Percentiles rank a stretch among this genome's conserved stretches.
Evolutionary conservation across 805 yeast genomes (phyloP).

Genomic region (Hanseniaspora occidentalis): DNA sequence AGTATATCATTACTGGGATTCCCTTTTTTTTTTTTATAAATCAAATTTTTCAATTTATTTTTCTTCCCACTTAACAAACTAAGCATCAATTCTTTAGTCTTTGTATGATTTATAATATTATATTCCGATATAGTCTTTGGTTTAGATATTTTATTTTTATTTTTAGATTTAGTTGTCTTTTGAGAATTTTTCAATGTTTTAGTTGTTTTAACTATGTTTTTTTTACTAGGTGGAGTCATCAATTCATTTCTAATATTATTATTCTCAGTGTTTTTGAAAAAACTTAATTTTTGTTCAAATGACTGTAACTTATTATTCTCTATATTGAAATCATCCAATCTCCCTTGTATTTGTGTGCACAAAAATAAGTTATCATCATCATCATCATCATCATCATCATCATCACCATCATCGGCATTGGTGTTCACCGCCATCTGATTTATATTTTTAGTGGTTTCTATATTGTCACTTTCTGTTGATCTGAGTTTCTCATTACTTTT

Average conservation of each 20-base stretch:
- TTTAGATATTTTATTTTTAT: too few relatives aligned
- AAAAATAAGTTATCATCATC: conserved; percentile 12
- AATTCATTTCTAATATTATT: not conserved
- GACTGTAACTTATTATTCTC: conserved; percentile 6
- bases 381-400: not conserved
- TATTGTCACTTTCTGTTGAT: too few relatives aligned
- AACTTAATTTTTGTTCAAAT: not conserved
- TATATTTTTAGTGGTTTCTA: too few relatives aligned
- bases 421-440: too few relatives aligned
- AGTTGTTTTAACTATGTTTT: not conserved
- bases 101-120: not conserved
- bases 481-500: too few relatives aligned
- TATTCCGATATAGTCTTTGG: not conserved
- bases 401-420: too few relatives aligned
- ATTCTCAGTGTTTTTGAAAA: not conserved
- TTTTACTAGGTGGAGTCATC: not conserved
- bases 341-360: conserved; percentile 22
- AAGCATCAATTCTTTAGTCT: conserved; percentile 5
- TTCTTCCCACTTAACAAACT: conserved; percentile 22
- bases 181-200: not conserved
- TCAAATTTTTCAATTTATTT: conserved; percentile 18
- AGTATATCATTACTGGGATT: not conserved
- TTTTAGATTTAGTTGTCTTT: not conserved
- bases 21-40: not conserved
- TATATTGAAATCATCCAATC: conserved; percentile 17